These are phyloP conservation scores for Cladophialophora chaetospira DNA, from an alignment of 2,329 filamentous ascomycete genomes.

Conservation along the genomic window DNA sequence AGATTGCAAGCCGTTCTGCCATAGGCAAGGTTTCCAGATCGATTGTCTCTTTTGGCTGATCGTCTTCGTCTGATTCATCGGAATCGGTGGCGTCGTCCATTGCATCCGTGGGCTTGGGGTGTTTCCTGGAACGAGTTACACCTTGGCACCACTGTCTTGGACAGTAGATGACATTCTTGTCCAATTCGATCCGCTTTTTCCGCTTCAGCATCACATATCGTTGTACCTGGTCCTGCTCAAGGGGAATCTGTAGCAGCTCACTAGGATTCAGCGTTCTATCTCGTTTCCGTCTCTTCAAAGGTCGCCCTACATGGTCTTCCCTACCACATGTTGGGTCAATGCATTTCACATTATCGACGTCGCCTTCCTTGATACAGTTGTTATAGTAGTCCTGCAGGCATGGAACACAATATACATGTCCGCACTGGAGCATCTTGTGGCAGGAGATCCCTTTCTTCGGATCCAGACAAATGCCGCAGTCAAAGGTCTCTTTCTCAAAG, in stretches of 20 bases:
- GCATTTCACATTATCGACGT: slow-evolving; percentile 77
- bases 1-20: slow-evolving; percentile 74
- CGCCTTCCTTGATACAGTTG: slow-evolving; percentile 81
- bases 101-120: slow-evolving; percentile 69
- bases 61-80: slow-evolving; percentile 53
- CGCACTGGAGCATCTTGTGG: slow-evolving; percentile 78
- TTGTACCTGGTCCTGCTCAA: slow-evolving; percentile 71
- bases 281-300: slow-evolving; percentile 56
- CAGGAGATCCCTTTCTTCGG: slow-evolving; percentile 85
- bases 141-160: slow-evolving; percentile 91
- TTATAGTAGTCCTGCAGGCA: slow-evolving; percentile 91
- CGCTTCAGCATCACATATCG: slow-evolving; percentile 89
- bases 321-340: slow-evolving; percentile 77
- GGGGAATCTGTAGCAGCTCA: slow-evolving; percentile 76
- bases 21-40: slow-evolving; percentile 49
- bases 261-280: slow-evolving; percentile 75
- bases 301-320: slow-evolving; percentile 35
- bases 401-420: slow-evolving; percentile 86
- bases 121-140: slow-evolving; percentile 74
- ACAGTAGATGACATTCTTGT: slow-evolving; percentile 90
- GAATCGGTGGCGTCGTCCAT: slow-evolving; percentile 49
- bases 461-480: slow-evolving; percentile 86
- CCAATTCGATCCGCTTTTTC: slow-evolving; percentile 87
- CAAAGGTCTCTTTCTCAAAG: slow-evolving; percentile 82
- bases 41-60: slow-evolving; percentile 37